Conservation (phyloP, 139 green algal genomes). For the Asterochloris sp. region DNA sequence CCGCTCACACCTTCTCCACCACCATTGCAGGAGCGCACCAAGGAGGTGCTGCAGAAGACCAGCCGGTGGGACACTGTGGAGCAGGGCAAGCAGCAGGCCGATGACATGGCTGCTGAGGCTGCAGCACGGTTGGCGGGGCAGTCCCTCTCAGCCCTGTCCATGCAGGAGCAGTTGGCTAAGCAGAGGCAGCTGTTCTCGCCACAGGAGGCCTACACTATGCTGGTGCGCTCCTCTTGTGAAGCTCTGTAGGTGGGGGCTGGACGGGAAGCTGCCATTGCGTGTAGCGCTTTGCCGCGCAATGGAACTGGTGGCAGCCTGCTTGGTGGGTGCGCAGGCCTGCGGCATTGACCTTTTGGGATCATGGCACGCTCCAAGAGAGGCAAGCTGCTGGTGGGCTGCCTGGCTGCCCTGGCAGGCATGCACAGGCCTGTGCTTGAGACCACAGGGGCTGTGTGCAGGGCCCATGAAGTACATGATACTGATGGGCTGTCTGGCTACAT, state of each 20-base stretch:
- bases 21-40: neutral
- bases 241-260: neutral
- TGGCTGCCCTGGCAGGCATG: no score
- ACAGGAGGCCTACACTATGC: conserved; percentile 31
- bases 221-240: neutral
- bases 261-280: conserved; percentile 13
- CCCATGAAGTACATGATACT: no score
- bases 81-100: neutral
- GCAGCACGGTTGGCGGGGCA: neutral
- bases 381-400: no score
- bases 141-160: neutral
- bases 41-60: neutral
- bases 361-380: no score
- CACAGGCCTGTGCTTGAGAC: no score
- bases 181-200: conserved; percentile 18
- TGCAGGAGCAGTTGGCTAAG: conserved; percentile 19
- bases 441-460: no score
- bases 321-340: no score
- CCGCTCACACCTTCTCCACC: neutral
- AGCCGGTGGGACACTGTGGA: neutral
- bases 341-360: no score
- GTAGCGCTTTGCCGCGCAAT: no score
- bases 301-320: no score
- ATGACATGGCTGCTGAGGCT: neutral
- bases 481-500: no score